These are phyloP conservation scores for Akanthomyces dipterigenus DNA, from an alignment of 2,329 filamentous ascomycete genomes.

Conservation along the genomic window DNA sequence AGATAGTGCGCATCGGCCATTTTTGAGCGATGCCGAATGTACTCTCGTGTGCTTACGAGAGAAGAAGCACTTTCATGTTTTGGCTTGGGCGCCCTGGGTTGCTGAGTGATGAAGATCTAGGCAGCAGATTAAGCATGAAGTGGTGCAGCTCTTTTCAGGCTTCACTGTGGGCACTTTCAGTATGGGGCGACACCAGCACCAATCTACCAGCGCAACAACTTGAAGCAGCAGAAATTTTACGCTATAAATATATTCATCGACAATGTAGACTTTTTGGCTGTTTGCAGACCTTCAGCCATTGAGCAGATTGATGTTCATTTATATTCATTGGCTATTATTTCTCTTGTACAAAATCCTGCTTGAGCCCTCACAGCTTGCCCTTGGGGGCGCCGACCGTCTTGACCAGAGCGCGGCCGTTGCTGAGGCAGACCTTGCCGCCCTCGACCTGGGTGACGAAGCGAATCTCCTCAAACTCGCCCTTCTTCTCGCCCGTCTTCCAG, in stretches of 20 bases:
- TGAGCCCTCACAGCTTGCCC: slow-evolving; percentile 52
- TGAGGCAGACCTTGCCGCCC: slow-evolving; percentile 77
- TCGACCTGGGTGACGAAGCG: slow-evolving; percentile 73
- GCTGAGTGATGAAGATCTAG: slow-evolving; percentile 9
- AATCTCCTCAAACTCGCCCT: slow-evolving; percentile 70
- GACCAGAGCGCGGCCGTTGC: slow-evolving; percentile 77
- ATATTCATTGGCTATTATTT: slow-evolving; percentile 2
- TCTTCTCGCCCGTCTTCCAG: slow-evolving; percentile 65
- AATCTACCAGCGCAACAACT: not conserved
- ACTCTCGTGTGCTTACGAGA: not conserved
- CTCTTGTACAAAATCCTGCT: slow-evolving; percentile 2
- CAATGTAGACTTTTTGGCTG: not conserved
- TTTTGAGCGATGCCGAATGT: not conserved
- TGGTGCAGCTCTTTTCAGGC: not conserved
- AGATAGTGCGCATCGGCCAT: slow-evolving; percentile 40
- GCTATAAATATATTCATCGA: not conserved
- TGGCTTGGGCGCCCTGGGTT: not conserved
- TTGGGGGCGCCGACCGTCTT: slow-evolving; percentile 51
- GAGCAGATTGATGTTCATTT: not conserved
- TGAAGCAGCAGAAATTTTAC: not conserved
- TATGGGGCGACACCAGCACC: not conserved
- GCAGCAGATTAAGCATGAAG: slow-evolving; percentile 16
- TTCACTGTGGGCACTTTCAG: not conserved
- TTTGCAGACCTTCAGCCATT: not conserved
- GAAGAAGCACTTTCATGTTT: not conserved